These are phyloP conservation scores for Kluyveromyces siamensis DNA, from an alignment of 805 yeast species.

Conservation along the genomic window DNA sequence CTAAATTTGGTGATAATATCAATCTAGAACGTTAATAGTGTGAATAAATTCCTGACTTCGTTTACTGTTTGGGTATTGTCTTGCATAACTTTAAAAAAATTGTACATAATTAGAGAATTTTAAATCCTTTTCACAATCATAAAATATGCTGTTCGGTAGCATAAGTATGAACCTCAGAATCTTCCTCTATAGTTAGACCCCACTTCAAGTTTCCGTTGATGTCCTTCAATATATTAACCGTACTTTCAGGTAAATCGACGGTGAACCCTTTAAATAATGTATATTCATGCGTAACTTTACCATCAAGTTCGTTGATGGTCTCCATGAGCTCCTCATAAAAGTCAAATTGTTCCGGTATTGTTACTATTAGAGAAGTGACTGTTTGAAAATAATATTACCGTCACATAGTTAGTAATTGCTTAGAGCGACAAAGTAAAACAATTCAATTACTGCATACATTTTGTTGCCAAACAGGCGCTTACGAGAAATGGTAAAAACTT, in stretches of 20 bases:
- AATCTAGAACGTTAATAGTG: conserved; percentile 56
- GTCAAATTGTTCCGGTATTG: background rate
- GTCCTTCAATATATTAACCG: conserved; percentile 9
- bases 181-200: conserved; percentile 18
- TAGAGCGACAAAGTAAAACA: background rate
- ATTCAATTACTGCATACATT: background rate
- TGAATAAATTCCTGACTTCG: background rate
- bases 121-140: background rate
- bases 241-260: conserved; percentile 30
- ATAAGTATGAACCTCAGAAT: conserved; percentile 21
- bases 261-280: conserved; percentile 41
- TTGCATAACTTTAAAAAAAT: background rate
- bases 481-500: background rate
- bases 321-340: conserved; percentile 22
- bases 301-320: conserved; percentile 33
- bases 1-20: conserved; percentile 82
- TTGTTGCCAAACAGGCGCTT: background rate
- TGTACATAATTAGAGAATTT: background rate
- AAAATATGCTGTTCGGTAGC: background rate
- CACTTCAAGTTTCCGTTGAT: conserved; percentile 14
- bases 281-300: conserved; percentile 39
- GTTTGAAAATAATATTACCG: background rate
- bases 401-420: background rate
- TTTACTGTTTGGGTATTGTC: background rate
- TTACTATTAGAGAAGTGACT: conserved; percentile 1